A percentile compares a stretch with the other conserved stretches of the same genome.
Conservation (phyloP, 1,284 basidiomycete species). For the Tetrapyrgos nigripes region DNA sequence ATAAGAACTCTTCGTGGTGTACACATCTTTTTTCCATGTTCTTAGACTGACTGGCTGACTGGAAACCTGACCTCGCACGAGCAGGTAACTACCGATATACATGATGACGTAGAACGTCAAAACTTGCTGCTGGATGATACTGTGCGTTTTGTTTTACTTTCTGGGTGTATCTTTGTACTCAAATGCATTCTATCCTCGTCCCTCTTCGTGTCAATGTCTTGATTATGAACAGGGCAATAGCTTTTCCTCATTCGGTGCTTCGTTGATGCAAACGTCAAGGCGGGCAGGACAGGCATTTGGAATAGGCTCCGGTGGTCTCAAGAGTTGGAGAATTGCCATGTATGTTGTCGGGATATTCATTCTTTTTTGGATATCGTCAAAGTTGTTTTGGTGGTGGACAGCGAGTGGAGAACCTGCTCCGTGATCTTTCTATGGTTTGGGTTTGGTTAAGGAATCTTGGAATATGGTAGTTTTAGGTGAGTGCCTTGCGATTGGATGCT, state of each 20-base stretch:
- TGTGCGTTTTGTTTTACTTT: slow-evolving; percentile 46
- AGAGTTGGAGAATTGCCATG: slow-evolving; percentile 69
- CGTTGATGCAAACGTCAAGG: slow-evolving; percentile 67
- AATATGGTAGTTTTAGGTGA: not conserved
- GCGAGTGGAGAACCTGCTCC: slow-evolving; percentile 11
- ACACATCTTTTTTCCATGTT: slow-evolving; percentile 34
- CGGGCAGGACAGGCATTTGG: slow-evolving; percentile 77
- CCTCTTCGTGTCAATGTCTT: no score
- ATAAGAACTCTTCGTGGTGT: slow-evolving; percentile 79
- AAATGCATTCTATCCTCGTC: not conserved
- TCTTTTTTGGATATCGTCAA: slow-evolving; percentile 46
- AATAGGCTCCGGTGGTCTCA: slow-evolving; percentile 64
- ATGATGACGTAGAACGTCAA: slow-evolving; percentile 83
- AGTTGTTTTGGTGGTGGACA: slow-evolving; percentile 51
- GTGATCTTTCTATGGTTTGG: not conserved
- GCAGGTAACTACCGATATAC: slow-evolving; percentile 81
- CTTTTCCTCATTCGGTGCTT: slow-evolving; percentile 67
- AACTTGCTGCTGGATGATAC: slow-evolving; percentile 78
- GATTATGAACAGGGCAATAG: slow-evolving; percentile 58
- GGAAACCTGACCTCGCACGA: not conserved
- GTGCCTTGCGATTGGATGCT: not conserved
- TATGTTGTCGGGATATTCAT: slow-evolving; percentile 57
- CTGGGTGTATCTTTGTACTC: not conserved
- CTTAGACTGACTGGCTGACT: not conserved
- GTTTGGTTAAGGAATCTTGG: not conserved